A percentile compares a stretch with the other conserved stretches of the same genome.
Conservation (phyloP, 1,139 yeast species). For the Suhomyces yuchorum region DNA sequence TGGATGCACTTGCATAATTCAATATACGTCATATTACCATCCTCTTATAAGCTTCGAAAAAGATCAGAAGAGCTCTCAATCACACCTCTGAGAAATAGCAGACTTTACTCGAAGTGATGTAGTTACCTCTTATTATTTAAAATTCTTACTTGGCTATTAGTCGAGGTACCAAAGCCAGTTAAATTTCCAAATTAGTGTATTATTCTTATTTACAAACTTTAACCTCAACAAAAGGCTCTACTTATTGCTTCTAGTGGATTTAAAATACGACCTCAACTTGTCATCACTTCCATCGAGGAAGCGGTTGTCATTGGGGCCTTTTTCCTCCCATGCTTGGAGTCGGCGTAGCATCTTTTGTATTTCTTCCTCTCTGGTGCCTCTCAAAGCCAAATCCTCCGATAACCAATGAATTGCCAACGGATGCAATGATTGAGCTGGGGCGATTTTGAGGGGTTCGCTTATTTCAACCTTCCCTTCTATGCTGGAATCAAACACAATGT, state of each 20-base stretch:
- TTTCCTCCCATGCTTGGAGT: conserved; percentile 23
- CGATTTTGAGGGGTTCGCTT: conserved; percentile 18
- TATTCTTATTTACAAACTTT: too few relatives aligned
- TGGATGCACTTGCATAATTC: conserved; percentile 1
- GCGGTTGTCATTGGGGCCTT: conserved; percentile 36
- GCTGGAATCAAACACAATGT: conserved; percentile 30
- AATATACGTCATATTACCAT: not conserved
- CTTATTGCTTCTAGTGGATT: conserved; percentile 40
- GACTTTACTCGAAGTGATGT: too few relatives aligned
- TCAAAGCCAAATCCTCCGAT: conserved; percentile 47
- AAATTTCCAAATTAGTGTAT: too few relatives aligned
- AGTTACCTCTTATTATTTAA: too few relatives aligned
- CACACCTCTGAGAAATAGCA: too few relatives aligned
- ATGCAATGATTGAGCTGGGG: conserved; percentile 56
- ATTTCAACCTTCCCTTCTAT: conserved; percentile 31
- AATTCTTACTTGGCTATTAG: too few relatives aligned
- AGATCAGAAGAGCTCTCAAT: too few relatives aligned
- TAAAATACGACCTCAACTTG: conserved; percentile 51
- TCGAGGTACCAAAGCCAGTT: too few relatives aligned
- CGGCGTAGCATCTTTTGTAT: conserved; percentile 44
- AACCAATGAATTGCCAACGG: conserved; percentile 75
- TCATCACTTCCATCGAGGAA: conserved; percentile 51
- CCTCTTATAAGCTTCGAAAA: too few relatives aligned
- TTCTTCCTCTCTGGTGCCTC: conserved; percentile 59
- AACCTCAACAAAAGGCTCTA: too few relatives aligned